Base-by-base conservation (phyloP, 108 stramenopile species). In the Pseudonitzschia multiseries region DNA sequence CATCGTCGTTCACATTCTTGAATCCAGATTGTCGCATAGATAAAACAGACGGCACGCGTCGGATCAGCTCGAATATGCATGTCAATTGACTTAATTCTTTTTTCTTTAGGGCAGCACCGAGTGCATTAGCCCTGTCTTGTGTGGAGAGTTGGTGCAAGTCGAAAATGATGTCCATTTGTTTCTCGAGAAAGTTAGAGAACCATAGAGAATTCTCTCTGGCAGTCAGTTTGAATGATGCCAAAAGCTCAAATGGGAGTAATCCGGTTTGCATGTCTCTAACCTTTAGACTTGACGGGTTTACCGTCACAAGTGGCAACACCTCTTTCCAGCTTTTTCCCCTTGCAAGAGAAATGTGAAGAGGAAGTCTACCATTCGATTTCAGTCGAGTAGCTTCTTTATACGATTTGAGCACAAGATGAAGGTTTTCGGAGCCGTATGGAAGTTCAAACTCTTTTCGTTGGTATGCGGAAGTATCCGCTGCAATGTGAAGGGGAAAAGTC, bases 381-480 rank as follows among this genome's bases (percentile, higher is more conserved):
- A 68, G 41, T 20, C 40, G 32, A 4, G 61, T 70, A 4, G 62
- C 78, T 32, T 59, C 68, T 27, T 75, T 69, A 57, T 74, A 69
- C 31, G 85, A 81, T 40, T 85, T 73, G 21, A 81, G 65, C 24
- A 85, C 62, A 68, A 87, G 72, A 44, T 77, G 65, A 32, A 86
- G 44, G 36, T 48, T 60, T 22, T 42, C 42, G 41, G 29, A 44
- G 27, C 71, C 46, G 52, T 64, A 70, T 31, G 79, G 68, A 22
- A 74, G 8, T 66, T 79, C 79, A 27, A 74, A 79, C 8, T 57
- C 20, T 57, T 74, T 72, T 21, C 71, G 79, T 4, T 57, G 59
- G 57, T 79, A 79, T 21, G 68, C 15, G 12, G 65, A 18, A 10
- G 79, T 79, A 27, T 48, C 68, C 32, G 69, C 69, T 3, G 73